A percentile compares a stretch with the other conserved stretches of the same genome.
Evolutionary conservation across 2,329 filamentous ascomycete species (phyloP).

Genomic region (Aspergillus niger): DNA sequence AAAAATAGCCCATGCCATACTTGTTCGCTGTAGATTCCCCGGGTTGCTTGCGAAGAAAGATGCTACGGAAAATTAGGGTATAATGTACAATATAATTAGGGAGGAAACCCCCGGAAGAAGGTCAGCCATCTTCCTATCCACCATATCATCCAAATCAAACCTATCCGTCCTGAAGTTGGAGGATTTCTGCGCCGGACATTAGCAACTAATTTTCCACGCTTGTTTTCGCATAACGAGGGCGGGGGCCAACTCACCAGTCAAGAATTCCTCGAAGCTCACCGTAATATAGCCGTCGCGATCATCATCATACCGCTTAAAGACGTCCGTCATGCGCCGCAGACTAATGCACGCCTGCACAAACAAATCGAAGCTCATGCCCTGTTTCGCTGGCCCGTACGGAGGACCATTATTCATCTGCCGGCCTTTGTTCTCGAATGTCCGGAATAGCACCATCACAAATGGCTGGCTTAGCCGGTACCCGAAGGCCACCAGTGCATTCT

Average conservation of each 20-base stretch:
- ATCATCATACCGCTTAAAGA: constrained; percentile 98
- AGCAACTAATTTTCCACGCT: neutral
- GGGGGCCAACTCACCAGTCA: constrained; percentile 55
- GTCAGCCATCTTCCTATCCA: neutral
- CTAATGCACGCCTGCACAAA: constrained; percentile 98
- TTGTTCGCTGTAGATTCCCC: neutral
- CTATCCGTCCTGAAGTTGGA: neutral
- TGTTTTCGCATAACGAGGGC: neutral
- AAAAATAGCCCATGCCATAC: neutral
- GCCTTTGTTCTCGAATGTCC: constrained; percentile 72
- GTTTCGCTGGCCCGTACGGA: constrained; percentile 32
- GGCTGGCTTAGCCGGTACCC: constrained; percentile 83
- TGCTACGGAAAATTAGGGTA: neutral
- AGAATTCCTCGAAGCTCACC: constrained; percentile 77
- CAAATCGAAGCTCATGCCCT: constrained; percentile 86
- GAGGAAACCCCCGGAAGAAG: neutral
- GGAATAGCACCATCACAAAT: constrained; percentile 84
- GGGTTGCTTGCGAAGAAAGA: neutral
- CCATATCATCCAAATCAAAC: neutral
- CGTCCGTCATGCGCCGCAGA: constrained; percentile 97
- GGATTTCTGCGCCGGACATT: constrained; percentile 1
- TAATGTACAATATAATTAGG: neutral
- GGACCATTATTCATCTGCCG: constrained; percentile 46
- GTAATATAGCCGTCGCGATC: constrained; percentile 93
- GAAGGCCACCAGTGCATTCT: constrained; percentile 86